A percentile compares a stretch with the other conserved stretches of the same genome.
Evolutionary conservation across 1,284 basidiomycete species (phyloP).

Genomic region (Retiboletus flavoniger): DNA sequence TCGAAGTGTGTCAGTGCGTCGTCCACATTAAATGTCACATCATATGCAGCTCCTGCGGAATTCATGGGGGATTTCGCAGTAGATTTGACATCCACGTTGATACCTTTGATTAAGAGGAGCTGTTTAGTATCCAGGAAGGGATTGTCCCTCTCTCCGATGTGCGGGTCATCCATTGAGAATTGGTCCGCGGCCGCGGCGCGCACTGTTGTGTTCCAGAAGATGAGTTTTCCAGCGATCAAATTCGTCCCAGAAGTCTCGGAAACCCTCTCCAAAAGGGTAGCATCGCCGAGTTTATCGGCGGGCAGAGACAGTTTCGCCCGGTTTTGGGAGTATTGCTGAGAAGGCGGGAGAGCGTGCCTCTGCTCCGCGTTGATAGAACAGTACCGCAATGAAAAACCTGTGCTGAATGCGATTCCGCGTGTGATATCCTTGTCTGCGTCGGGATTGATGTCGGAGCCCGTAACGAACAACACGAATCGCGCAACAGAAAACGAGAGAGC

Average conservation of each 20-base stretch:
- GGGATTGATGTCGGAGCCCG: constrained; percentile 76
- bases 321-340: constrained; percentile 43
- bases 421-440: constrained; percentile 62
- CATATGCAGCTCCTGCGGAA: constrained; percentile 11
- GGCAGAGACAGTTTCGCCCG: constrained; percentile 54
- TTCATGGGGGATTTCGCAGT: constrained; percentile 21
- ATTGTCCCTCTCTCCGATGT: constrained; percentile 52
- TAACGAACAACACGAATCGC: constrained; percentile 66
- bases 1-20: constrained; percentile 51
- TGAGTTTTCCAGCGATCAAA: constrained; percentile 43
- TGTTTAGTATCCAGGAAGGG: constrained; percentile 43
- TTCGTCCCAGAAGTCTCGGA: constrained; percentile 33
- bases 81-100: constrained; percentile 41
- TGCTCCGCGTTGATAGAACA: constrained; percentile 56
- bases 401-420: constrained; percentile 70
- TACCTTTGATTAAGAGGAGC: constrained; percentile 46
- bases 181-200: constrained; percentile 62
- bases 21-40: constrained; percentile 28
- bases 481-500: constrained; percentile 59
- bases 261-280: constrained; percentile 48
- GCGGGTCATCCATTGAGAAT: constrained; percentile 63
- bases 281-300: constrained; percentile 61
- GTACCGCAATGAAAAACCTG: constrained; percentile 58
- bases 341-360: constrained; percentile 40
- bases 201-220: constrained; percentile 48